Evolutionary conservation across 805 yeast genomes (phyloP).

Genomic region (Ogataea pini): DNA sequence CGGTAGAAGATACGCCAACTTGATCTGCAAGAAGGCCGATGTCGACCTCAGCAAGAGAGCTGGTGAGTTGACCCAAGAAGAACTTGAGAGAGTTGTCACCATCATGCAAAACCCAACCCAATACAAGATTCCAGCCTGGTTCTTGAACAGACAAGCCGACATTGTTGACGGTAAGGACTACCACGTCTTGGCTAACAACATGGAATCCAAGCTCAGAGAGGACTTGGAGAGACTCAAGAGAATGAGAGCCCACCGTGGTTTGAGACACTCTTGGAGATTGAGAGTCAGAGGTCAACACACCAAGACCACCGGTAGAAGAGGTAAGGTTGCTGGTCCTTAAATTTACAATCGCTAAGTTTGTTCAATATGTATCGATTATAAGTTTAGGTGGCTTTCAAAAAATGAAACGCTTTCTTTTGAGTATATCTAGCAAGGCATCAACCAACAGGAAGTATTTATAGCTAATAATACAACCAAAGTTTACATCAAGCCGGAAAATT

Average conservation of each 20-base stretch:
- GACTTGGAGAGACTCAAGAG: conserved; percentile 99
- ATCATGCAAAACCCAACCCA: conserved; percentile 99
- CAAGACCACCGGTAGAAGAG: conserved; percentile 99
- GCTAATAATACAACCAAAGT: conserved; percentile 6
- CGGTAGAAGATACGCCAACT: conserved; percentile 99
- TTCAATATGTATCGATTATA: conserved; percentile 9
- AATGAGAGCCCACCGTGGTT: conserved; percentile 99
- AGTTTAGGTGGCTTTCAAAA: conserved; percentile 10
- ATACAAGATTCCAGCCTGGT: conserved; percentile 99
- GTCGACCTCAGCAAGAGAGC: conserved; percentile 98
- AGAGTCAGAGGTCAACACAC: conserved; percentile 99
- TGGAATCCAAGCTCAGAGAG: conserved; percentile 99
- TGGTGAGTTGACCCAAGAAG: conserved; percentile 99
- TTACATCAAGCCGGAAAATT: not conserved
- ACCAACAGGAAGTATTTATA: conserved; percentile 6
- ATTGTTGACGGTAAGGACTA: conserved; percentile 98
- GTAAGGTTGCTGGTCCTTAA: conserved; percentile 47
- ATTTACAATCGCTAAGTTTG: conserved; percentile 6
- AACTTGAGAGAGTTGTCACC: conserved; percentile 99
- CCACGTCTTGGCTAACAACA: conserved; percentile 98
- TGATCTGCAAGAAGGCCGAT: conserved; percentile 99
- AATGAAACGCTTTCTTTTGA: conserved; percentile 10
- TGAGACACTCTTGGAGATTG: conserved; percentile 99
- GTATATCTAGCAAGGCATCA: conserved; percentile 6
- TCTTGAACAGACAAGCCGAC: conserved; percentile 99